phyloP scores from a whole-genome alignment of 345 rosid species.

The Psidium guajava region DNA sequence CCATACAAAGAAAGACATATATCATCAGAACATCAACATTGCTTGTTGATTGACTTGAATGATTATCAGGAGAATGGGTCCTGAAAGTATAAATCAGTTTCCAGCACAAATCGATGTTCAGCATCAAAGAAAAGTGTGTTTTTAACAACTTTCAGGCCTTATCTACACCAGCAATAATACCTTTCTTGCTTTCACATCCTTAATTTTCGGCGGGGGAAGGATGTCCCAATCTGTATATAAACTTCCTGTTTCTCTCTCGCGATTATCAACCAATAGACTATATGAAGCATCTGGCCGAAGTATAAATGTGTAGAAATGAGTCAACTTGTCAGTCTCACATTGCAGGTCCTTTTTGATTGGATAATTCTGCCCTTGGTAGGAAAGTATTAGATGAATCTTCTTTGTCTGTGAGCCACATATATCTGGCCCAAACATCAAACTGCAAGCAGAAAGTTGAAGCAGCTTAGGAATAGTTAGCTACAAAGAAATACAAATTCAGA shows the following conservation, averaged over 20 bases:
- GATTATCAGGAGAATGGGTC: not conserved
- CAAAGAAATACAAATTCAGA: not conserved
- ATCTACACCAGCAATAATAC: slow-evolving; percentile 16
- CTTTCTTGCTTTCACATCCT: slow-evolving; percentile 68
- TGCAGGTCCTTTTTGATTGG: slow-evolving; percentile 79
- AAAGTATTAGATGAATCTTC: slow-evolving; percentile 76
- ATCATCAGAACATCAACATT: not conserved
- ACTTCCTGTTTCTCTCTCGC: slow-evolving; percentile 86
- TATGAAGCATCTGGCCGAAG: slow-evolving; percentile 89
- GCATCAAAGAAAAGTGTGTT: not conserved
- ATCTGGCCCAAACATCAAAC: slow-evolving; percentile 98
- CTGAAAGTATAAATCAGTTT: not conserved
- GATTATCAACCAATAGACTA: slow-evolving; percentile 71
- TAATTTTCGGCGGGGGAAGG: slow-evolving; percentile 82
- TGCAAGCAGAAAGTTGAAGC: slow-evolving; percentile 17
- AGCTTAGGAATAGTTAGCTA: not conserved
- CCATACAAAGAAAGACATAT: not conserved
- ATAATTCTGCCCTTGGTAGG: slow-evolving; percentile 95
- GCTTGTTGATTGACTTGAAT: not conserved
- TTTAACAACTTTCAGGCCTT: not conserved
- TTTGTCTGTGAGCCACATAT: slow-evolving; percentile 86
- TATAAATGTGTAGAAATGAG: slow-evolving; percentile 89
- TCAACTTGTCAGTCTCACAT: slow-evolving; percentile 89
- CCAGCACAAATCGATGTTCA: not conserved
- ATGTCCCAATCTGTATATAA: slow-evolving; percentile 94